Percentiles rank a stretch among this genome's conserved stretches.
phyloP scores from a whole-genome alignment of 768 basidiomycete genomes.

The Serpula lacrymans region DNA sequence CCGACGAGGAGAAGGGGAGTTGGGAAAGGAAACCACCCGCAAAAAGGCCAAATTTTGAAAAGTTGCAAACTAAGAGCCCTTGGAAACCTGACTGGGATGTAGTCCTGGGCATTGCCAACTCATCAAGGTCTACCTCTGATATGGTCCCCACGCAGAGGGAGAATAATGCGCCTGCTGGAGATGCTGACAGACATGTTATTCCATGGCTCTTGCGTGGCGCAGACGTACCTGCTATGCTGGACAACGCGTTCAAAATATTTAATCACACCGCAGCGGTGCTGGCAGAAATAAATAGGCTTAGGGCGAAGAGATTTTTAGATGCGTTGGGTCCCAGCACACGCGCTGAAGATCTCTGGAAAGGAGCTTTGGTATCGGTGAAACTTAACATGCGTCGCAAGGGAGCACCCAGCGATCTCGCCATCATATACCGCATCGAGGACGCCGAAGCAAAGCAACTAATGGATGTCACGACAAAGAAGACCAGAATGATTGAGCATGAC shows the following conservation, averaged over 20 bases:
- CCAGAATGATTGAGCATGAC: conserved; percentile 10
- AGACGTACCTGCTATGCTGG: conserved; percentile 43
- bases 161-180: conserved; percentile 12
- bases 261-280: conserved; percentile 44
- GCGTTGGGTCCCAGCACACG: conserved; percentile 31
- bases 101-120: conserved; percentile 52
- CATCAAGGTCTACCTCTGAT: conserved; percentile 13
- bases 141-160: conserved; percentile 62
- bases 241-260: conserved; percentile 34
- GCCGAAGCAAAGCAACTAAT: conserved; percentile 50
- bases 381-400: conserved; percentile 65
- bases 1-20: conserved; percentile 46
- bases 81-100: conserved; percentile 77
- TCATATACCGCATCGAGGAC: conserved; percentile 64
- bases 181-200: conserved; percentile 1
- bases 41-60: conserved; percentile 73
- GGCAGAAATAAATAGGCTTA: conserved; percentile 54
- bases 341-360: conserved; percentile 46
- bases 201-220: conserved; percentile 75
- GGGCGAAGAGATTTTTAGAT: conserved; percentile 49
- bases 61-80: conserved; percentile 62
- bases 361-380: conserved; percentile 67
- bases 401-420: conserved; percentile 68
- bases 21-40: conserved; percentile 88
- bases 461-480: conserved; percentile 26